Evolutionary conservation across 2,329 filamentous ascomycete genomes (phyloP).

Genomic region (Ploettnerulaceae sp.): DNA sequence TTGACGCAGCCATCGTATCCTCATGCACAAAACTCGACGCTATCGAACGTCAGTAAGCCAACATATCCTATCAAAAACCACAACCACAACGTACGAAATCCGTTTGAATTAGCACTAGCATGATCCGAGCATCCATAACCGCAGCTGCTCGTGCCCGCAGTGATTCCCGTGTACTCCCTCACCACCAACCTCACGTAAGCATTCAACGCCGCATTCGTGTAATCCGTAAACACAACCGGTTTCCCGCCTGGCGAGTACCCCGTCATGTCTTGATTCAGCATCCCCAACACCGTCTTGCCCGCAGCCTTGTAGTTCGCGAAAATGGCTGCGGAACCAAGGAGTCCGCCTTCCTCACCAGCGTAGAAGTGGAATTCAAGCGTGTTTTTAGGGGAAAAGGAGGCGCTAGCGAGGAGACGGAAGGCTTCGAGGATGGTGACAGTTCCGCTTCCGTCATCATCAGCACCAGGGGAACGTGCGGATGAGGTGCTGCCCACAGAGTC

Average conservation of each 20-base stretch:
- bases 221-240: conserved; percentile 4
- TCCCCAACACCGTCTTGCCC: conserved; percentile 74
- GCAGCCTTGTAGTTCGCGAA: conserved; percentile 72
- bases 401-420: conserved; percentile 69
- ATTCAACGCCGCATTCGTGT: conserved; percentile 6
- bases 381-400: conserved; percentile 68
- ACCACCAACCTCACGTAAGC: background rate
- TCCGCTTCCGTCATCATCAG: conserved; percentile 86
- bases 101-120: conserved; percentile 10
- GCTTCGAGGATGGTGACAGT: conserved; percentile 94
- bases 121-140: conserved; percentile 9
- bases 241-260: conserved; percentile 39
- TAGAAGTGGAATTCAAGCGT: conserved; percentile 97
- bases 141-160: background rate
- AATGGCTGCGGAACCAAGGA: conserved; percentile 81
- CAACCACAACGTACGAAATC: conserved; percentile 5
- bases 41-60: background rate
- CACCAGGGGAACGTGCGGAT: conserved; percentile 61
- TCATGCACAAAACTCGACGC: conserved; percentile 6
- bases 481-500: conserved; percentile 1
- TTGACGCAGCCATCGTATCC: background rate
- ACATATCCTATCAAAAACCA: background rate
- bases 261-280: conserved; percentile 97
- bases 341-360: conserved; percentile 78
- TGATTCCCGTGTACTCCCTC: background rate